Evolutionary conservation across 2,329 filamentous ascomycete species (phyloP), one percentile per base, ranked within the genome.

Genomic region (Chaetomium sp.): DNA sequence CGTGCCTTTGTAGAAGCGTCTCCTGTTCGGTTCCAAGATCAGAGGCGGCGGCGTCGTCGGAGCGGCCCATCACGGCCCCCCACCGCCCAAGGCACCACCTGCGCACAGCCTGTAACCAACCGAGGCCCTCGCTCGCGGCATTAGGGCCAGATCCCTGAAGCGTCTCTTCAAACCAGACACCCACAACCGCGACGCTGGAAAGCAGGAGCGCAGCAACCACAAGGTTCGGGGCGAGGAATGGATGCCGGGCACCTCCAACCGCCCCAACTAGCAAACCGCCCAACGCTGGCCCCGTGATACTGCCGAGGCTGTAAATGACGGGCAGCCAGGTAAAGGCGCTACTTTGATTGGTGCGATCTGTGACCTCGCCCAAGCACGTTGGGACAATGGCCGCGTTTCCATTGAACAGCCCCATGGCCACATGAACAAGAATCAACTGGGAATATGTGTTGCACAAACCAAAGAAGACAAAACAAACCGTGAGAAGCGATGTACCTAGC

Each of bases 351-450:
- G 87, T 94, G 53, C 90, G 84, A 68, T 97, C 91, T 1, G 94
- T 99, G 52, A 99, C 87, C 70, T 99, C 94, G 42, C 94, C 94
- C 49, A 99, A 72, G 49, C 92, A 95, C 0, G 94, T 96, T 6
- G 90, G 92, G 11, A 99, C 91, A 10, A 96, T 86, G 4, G 90
- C 92, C 35, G 94, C 91, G 66, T 99, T 99, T 52, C 94, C 94
- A 69, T 97, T 99, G 51, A 96, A 82, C 52, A 95, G 69, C 3
- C 94, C 94, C 91, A 97, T 96, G 60, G 91, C 74, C 1, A 87
- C 82, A 68, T 99, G 94, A 1, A 96, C 89, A 12, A 89, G 61
- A 11, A 97, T 79, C 2, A 95, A 85, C 69, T 97, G 91, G 82
- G 85, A 89, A 58, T 96, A 82, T 1, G 79, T 86, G 59, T 74